Percentiles rank a stretch among this genome's conserved stretches.
Conservation (phyloP, 1,284 basidiomycete species). For the Sanghuangporus weigelae region DNA sequence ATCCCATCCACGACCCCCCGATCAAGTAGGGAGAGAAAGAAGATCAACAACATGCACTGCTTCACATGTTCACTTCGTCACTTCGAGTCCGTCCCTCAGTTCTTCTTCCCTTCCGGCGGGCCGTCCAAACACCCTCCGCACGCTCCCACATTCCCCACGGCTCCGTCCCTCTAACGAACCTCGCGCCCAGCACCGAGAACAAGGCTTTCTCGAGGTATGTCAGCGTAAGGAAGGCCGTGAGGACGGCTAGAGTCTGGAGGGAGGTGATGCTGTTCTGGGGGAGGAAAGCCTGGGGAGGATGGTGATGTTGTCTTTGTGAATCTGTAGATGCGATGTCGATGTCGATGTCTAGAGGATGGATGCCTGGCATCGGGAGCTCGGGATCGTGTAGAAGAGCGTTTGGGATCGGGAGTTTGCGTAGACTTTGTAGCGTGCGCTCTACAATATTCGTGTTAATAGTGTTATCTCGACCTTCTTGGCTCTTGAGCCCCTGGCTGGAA, state of each 20-base stretch:
- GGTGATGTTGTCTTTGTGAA: conserved; percentile 11
- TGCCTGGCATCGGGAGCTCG: neutral
- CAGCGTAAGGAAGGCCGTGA: conserved; percentile 23
- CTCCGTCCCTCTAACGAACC: conserved; percentile 41
- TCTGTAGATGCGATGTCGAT: neutral
- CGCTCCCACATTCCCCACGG: conserved; percentile 46
- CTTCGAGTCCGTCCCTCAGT: neutral
- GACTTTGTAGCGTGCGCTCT: neutral
- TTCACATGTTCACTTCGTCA: too few relatives aligned
- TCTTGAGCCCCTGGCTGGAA: neutral
- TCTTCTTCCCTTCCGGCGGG: neutral
- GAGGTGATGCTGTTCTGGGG: neutral
- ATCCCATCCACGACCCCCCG: too few relatives aligned
- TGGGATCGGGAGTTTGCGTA: conserved; percentile 3
- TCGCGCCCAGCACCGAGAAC: conserved; percentile 33
- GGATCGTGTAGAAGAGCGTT: neutral
- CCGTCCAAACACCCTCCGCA: neutral
- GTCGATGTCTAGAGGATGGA: neutral
- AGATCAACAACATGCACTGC: too few relatives aligned
- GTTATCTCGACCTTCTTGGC: too few relatives aligned
- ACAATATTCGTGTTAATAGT: neutral
- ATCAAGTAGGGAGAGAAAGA: too few relatives aligned
- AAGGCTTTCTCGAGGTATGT: conserved; percentile 34
- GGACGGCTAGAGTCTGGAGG: conserved; percentile 20
- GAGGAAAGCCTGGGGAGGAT: conserved; percentile 19